Base-by-base conservation (phyloP, 1,284 basidiomycete genomes). In the Anthracocystis setariae region DNA sequence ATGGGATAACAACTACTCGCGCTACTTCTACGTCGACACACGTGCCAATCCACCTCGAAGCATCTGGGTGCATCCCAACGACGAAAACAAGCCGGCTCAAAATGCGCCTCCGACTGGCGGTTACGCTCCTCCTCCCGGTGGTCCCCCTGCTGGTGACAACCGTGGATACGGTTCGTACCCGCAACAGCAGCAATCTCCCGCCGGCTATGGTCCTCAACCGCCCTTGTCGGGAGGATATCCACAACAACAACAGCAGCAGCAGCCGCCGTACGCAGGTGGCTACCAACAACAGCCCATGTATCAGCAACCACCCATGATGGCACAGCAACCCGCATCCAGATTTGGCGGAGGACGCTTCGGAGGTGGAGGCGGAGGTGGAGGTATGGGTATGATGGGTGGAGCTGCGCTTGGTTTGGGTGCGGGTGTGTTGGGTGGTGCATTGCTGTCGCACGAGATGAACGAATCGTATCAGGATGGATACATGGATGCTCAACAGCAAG, bases 1-100 rank as follows among this genome's bases (percentile, higher is more conserved):
- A 55, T 80, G 70, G 68, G 76, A 80, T 50, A 52, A 32, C 60
- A 78, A 80, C 60, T 80, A 82, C 71, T 72, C 62, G 25, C 73
- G 73, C 39, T 70, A 76, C 73, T 82, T 82, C 39, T 82, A 76
- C 67, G 80, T 82, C 23, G 77, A 82, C 57, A 82, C 80, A 17
- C 51, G 55, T 18, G 69, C 73, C 7, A 76, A 66, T 13, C 80
- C 80, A 7, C 80, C 80, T 1, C 64, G 75, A 2, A 80, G 78
- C 24, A 78, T 75, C 54, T 82, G 80, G 80, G 65, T 71, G 2
- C 79, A 82, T 52, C 80, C 80, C 0, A 47, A 58, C 15, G 79
- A 80, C 43, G 77, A 78, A 17, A 59, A 65, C 54, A 55, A 32
- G 18, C 12, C 20, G 7, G 29, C 29, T 12, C 29, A 29, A 29